These are phyloP conservation scores for Elsinoe australis DNA, from an alignment of 2,329 filamentous ascomycete genomes.

Conservation along the genomic window DNA sequence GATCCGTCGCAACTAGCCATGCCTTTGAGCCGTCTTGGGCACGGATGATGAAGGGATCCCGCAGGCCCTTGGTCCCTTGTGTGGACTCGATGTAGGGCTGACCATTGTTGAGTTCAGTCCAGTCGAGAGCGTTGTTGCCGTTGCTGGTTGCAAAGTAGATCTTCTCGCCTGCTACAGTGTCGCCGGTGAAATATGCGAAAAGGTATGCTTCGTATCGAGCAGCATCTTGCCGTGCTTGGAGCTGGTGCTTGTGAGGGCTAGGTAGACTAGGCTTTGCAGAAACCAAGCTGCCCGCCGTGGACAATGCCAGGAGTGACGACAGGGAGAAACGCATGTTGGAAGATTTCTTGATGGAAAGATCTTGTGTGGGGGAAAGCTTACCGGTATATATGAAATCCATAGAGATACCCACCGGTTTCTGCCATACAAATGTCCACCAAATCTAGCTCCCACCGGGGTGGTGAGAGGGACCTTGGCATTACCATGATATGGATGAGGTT, in stretches of 20 bases:
- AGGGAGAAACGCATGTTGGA: constrained; percentile 10
- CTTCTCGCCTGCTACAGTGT: constrained; percentile 41
- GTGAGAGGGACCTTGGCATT: too few species aligned
- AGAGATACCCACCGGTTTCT: too few species aligned
- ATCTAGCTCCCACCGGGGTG: too few species aligned
- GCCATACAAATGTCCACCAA: too few species aligned
- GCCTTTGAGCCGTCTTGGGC: constrained; percentile 46
- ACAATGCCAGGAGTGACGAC: not conserved
- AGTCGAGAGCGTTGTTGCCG: constrained; percentile 46
- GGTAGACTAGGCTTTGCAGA: not conserved
- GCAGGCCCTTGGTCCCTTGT: constrained; percentile 43
- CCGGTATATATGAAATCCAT: too few species aligned
- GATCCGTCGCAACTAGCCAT: constrained; percentile 46
- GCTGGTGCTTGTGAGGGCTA: not conserved
- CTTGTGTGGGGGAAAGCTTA: too few species aligned
- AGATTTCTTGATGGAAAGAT: too few species aligned
- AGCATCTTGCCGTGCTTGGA: constrained; percentile 6
- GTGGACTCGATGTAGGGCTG: constrained; percentile 42
- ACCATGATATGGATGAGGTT: too few species aligned
- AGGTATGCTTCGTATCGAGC: constrained; percentile 36
- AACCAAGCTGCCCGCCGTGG: not conserved
- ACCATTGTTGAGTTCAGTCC: constrained; percentile 45
- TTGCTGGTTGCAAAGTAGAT: constrained; percentile 47
- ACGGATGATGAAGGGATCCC: constrained; percentile 49
- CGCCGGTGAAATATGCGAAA: constrained; percentile 47